These are phyloP conservation scores for Borealophlyctis nickersoniae DNA, from an alignment of 192 early-diverging fungal genomes.

Conservation along the genomic window DNA sequence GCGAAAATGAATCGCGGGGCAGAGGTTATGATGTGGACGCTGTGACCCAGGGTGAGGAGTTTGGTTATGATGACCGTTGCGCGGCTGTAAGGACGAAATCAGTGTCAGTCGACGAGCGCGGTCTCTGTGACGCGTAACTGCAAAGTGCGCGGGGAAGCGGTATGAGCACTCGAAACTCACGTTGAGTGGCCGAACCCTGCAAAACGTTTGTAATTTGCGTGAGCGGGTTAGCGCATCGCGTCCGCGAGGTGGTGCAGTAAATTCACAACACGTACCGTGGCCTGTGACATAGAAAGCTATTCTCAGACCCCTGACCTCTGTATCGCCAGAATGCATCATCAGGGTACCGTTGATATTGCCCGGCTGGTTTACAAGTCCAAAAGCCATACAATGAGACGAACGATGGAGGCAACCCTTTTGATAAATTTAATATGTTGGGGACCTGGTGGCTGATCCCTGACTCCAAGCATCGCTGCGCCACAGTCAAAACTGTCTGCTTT, in stretches of 20 bases:
- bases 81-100: conserved; percentile 18
- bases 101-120: neutral
- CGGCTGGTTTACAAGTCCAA: too few species aligned
- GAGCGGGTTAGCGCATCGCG: too few species aligned
- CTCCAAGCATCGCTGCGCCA: too few species aligned
- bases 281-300: conserved; percentile 34
- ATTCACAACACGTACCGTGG: conserved; percentile 4
- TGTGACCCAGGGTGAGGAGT: conserved; percentile 34
- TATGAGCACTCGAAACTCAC: conserved; percentile 16
- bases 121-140: neutral
- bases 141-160: neutral
- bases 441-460: too few species aligned
- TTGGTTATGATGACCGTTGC: conserved; percentile 25
- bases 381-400: too few species aligned
- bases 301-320: conserved; percentile 1
- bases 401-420: too few species aligned
- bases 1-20: conserved; percentile 32
- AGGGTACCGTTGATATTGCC: too few species aligned
- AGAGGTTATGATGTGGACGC: conserved; percentile 33
- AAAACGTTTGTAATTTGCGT: neutral
- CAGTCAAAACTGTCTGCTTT: too few species aligned
- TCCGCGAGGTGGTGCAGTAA: too few species aligned
- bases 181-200: conserved; percentile 35
- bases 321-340: too few species aligned
- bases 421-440: too few species aligned